A percentile compares a stretch with the other conserved stretches of the same genome.
Evolutionary conservation across 495 filamentous ascomycete species (phyloP).

Genomic region (Neurospora hispaniola): DNA sequence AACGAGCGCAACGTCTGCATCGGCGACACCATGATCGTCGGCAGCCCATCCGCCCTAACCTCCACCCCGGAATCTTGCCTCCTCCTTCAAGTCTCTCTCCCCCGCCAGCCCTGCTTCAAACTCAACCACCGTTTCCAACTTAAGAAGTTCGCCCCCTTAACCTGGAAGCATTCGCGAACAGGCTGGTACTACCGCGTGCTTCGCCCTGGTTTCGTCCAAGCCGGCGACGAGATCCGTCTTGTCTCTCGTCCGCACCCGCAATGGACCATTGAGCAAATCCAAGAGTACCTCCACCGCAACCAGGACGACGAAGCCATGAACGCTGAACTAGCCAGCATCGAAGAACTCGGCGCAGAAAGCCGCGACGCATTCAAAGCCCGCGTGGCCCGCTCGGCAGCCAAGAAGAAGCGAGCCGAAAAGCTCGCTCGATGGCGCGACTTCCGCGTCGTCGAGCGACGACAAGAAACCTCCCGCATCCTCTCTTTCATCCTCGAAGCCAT

Average conservation of each 20-base stretch:
- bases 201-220: slow-evolving; percentile 32
- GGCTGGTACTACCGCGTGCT: slow-evolving; percentile 49
- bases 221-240: slow-evolving; percentile 35
- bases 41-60: too few relatives aligned
- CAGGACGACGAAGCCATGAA: slow-evolving; percentile 33
- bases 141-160: slow-evolving; percentile 41
- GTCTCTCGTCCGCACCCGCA: slow-evolving; percentile 33
- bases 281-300: slow-evolving; percentile 43
- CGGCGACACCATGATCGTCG: slow-evolving; percentile 40
- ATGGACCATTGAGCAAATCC: slow-evolving; percentile 46
- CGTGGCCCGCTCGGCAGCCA: slow-evolving; percentile 16
- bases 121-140: slow-evolving; percentile 46
- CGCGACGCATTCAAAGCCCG: slow-evolving; percentile 28
- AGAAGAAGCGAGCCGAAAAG: slow-evolving; percentile 9
- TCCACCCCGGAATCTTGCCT: neutral
- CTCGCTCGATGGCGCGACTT: slow-evolving; percentile 34
- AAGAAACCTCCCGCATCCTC: slow-evolving; percentile 29
- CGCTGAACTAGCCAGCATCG: slow-evolving; percentile 32
- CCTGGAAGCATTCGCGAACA: slow-evolving; percentile 40
- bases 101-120: slow-evolving; percentile 38
- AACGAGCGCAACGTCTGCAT: slow-evolving; percentile 50
- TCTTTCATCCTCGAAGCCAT: slow-evolving; percentile 31
- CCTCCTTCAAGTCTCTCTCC: neutral
- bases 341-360: slow-evolving; percentile 38
- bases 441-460: slow-evolving; percentile 30